Conservation (phyloP, 495 filamentous ascomycete species). For the Xylaria telfairii region DNA sequence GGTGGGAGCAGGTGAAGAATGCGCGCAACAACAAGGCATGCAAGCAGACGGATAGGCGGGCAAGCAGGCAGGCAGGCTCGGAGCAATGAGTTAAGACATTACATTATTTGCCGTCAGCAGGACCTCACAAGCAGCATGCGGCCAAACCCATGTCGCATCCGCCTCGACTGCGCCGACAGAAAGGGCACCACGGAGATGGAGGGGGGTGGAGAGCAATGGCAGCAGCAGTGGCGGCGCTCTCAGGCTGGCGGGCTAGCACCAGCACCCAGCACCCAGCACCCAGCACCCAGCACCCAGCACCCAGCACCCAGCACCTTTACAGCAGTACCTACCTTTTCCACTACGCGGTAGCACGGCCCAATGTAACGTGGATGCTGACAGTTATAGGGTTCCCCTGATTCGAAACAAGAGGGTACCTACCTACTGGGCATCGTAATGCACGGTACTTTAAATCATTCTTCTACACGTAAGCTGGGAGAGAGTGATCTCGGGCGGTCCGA, state of each 20-base stretch:
- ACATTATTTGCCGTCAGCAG: slow-evolving; percentile 22
- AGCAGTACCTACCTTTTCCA: no score
- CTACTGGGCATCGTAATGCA: slow-evolving; percentile 23
- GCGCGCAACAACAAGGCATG: slow-evolving; percentile 5
- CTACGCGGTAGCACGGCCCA: slow-evolving; percentile 17
- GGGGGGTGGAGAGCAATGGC: slow-evolving; percentile 21
- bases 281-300: no score
- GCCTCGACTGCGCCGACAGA: slow-evolving; percentile 19
- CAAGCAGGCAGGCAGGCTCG: slow-evolving; percentile 15
- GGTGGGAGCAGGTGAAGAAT: slow-evolving; percentile 15
- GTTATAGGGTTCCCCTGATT: slow-evolving; percentile 20
- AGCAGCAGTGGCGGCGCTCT: slow-evolving; percentile 3
- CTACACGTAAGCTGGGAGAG: slow-evolving; percentile 15
- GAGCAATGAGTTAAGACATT: slow-evolving; percentile 15
- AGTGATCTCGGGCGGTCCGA: slow-evolving; percentile 19
- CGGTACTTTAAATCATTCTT: slow-evolving; percentile 22
- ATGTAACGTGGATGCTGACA: slow-evolving; percentile 31
- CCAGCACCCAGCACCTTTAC: no score
- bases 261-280: no score
- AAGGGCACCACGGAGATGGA: slow-evolving; percentile 18
- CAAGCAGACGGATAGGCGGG: not conserved
- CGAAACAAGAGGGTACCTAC: slow-evolving; percentile 18
- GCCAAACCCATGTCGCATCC: slow-evolving; percentile 18
- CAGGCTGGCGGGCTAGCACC: slow-evolving; percentile 16
- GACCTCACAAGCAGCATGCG: not conserved